phyloP scores from a whole-genome alignment of 2,329 filamentous ascomycete genomes.

The Fusarium scirpi region DNA sequence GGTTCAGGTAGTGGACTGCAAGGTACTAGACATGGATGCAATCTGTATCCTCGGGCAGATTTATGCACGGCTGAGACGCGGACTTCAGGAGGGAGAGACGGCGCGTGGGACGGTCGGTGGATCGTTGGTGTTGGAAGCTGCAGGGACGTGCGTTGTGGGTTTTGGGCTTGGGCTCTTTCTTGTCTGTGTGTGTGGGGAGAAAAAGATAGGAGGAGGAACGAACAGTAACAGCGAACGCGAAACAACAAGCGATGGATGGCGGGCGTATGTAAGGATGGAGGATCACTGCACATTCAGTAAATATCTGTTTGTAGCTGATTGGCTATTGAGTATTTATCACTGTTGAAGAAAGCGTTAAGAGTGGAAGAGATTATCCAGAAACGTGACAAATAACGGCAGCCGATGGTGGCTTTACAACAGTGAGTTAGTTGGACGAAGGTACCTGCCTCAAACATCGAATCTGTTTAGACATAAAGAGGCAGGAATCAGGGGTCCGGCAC shows the following conservation, averaged over 20 bases:
- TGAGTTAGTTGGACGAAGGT: neutral
- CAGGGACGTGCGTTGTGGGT: conserved; percentile 41
- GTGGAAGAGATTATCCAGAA: conserved; percentile 16
- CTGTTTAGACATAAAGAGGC: conserved; percentile 9
- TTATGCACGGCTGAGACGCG: conserved; percentile 50
- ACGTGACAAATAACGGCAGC: neutral
- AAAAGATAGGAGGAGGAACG: conserved; percentile 17
- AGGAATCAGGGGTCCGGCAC: conserved; percentile 38
- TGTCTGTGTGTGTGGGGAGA: conserved; percentile 28
- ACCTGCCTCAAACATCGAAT: neutral
- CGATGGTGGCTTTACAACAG: neutral
- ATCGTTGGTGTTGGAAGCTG: conserved; percentile 41
- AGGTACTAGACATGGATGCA: conserved; percentile 37
- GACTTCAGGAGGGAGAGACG: conserved; percentile 48
- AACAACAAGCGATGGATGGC: conserved; percentile 30
- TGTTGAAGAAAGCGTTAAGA: conserved; percentile 14
- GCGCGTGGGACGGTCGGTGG: conserved; percentile 49
- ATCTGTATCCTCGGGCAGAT: conserved; percentile 39
- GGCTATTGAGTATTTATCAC: conserved; percentile 20
- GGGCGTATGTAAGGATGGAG: conserved; percentile 19
- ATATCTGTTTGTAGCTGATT: neutral
- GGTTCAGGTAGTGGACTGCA: conserved; percentile 30
- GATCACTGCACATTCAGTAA: neutral
- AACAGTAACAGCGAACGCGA: conserved; percentile 27
- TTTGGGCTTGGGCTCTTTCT: conserved; percentile 10